A percentile compares a stretch with the other conserved stretches of the same genome.
phyloP scores from a whole-genome alignment of 2,329 filamentous ascomycete species.

The Aspergillus sp. region DNA sequence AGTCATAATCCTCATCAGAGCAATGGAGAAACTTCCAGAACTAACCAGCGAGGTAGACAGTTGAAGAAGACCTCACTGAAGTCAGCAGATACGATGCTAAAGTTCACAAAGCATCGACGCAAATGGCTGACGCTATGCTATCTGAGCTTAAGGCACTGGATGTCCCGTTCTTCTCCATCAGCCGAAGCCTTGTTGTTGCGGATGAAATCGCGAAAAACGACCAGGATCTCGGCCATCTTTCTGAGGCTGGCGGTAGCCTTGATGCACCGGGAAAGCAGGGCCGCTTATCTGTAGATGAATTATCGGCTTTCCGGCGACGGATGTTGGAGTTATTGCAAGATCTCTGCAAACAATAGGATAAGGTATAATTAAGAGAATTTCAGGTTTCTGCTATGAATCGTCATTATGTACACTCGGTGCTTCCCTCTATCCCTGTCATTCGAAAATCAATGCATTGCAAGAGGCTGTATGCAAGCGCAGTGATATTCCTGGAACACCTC shows the following conservation, averaged over 20 bases:
- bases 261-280: background rate
- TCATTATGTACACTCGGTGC: slow-evolving; percentile 25
- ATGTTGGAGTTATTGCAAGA: slow-evolving; percentile 55
- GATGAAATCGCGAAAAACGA: background rate
- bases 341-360: slow-evolving; percentile 41
- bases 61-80: slow-evolving; percentile 54
- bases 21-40: background rate
- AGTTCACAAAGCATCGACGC: slow-evolving; percentile 58
- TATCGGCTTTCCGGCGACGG: slow-evolving; percentile 46
- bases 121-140: slow-evolving; percentile 61
- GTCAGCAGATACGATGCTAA: slow-evolving; percentile 61
- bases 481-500: background rate
- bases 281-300: slow-evolving; percentile 41
- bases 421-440: slow-evolving; percentile 21
- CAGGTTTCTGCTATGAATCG: slow-evolving; percentile 8
- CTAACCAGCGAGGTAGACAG: slow-evolving; percentile 32
- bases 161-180: slow-evolving; percentile 62
- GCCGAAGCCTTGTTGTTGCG: slow-evolving; percentile 41
- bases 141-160: slow-evolving; percentile 57
- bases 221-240: background rate
- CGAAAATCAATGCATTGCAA: slow-evolving; percentile 13
- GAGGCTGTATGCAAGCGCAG: slow-evolving; percentile 16
- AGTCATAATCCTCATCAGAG: slow-evolving; percentile 4
- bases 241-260: background rate
- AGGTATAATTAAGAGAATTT: background rate